Conservation (phyloP, 192 early-diverging fungal species). For the Kickxella alabastrina region DNA sequence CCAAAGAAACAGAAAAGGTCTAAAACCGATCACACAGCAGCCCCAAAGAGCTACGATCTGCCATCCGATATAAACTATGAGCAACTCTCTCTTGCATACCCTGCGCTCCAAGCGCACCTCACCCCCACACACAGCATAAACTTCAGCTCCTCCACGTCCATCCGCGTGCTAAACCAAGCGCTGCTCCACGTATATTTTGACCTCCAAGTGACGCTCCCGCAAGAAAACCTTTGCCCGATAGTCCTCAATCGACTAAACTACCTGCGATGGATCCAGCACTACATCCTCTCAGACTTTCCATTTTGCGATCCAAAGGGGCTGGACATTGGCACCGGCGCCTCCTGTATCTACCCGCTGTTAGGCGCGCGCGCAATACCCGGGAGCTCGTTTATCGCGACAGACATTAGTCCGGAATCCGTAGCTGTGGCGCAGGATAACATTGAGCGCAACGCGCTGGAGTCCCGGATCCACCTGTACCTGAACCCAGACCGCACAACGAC, state of each 20-base stretch:
- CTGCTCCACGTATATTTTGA: conserved; percentile 36
- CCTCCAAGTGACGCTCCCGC: conserved; percentile 20
- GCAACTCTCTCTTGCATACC: conserved; percentile 7
- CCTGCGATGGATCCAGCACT: conserved; percentile 20
- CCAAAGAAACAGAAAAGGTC: background rate
- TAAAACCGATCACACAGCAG: background rate
- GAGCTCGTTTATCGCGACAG: conserved; percentile 75
- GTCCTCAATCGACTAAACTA: conserved; percentile 34
- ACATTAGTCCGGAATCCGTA: conserved; percentile 63
- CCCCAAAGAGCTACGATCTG: conserved; percentile 5
- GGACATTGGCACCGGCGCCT: conserved; percentile 74
- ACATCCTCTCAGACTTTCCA: conserved; percentile 10
- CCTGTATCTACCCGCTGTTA: conserved; percentile 88
- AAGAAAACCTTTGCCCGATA: conserved; percentile 26
- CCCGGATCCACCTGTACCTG: conserved; percentile 55
- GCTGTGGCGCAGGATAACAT: conserved; percentile 67
- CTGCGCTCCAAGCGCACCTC: conserved; percentile 13
- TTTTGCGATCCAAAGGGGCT: conserved; percentile 5
- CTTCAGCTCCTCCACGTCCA: conserved; percentile 14
- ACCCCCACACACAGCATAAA: conserved; percentile 10
- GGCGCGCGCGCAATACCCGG: conserved; percentile 55
- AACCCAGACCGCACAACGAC: conserved; percentile 29
- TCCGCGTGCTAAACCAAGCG: conserved; percentile 27
- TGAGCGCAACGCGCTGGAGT: conserved; percentile 54
- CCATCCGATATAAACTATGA: conserved; percentile 16